These are phyloP conservation scores for Triticum turgidum DNA, from an alignment of 176 grass and related monocot species.

Conservation along the genomic window DNA sequence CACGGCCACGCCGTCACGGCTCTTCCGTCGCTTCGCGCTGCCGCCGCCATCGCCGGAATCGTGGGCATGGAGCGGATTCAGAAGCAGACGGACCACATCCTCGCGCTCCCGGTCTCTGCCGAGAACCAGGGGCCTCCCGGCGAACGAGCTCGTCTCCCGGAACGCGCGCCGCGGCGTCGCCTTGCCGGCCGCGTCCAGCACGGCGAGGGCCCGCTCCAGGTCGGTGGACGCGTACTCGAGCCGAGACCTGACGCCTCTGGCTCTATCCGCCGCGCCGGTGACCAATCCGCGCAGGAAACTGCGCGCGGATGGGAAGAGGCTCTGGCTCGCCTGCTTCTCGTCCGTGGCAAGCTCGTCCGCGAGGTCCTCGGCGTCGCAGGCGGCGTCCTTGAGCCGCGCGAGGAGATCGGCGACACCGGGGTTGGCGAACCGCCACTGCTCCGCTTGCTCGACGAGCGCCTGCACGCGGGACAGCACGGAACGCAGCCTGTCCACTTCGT, in stretches of 20 bases:
- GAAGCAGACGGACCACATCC: conserved; percentile 1
- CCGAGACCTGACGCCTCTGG: background rate
- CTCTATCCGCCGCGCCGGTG: conserved; percentile 3
- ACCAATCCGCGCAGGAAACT: background rate
- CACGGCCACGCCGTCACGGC: conserved; percentile 2
- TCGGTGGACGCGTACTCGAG: conserved; percentile 13
- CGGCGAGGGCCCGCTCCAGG: conserved; percentile 16
- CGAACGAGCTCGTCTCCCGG: conserved; percentile 27
- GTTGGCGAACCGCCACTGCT: conserved; percentile 27
- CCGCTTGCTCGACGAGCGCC: conserved; percentile 9
- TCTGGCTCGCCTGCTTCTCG: background rate
- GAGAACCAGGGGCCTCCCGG: background rate
- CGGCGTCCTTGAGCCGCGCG: conserved; percentile 16
- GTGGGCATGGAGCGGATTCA: background rate
- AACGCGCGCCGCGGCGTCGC: background rate
- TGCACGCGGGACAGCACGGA: background rate
- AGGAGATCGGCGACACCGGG: conserved; percentile 20
- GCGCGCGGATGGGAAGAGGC: background rate
- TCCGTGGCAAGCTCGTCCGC: conserved; percentile 24
- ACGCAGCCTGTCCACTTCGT: conserved; percentile 4
- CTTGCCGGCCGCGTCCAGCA: background rate
- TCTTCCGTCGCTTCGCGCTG: background rate
- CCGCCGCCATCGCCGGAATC: background rate
- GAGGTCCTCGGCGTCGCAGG: conserved; percentile 31
- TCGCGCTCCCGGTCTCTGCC: conserved; percentile 34